These are phyloP conservation scores for Prunus mume DNA, from an alignment of 306 rosid genomes.

Conservation along the genomic window DNA sequence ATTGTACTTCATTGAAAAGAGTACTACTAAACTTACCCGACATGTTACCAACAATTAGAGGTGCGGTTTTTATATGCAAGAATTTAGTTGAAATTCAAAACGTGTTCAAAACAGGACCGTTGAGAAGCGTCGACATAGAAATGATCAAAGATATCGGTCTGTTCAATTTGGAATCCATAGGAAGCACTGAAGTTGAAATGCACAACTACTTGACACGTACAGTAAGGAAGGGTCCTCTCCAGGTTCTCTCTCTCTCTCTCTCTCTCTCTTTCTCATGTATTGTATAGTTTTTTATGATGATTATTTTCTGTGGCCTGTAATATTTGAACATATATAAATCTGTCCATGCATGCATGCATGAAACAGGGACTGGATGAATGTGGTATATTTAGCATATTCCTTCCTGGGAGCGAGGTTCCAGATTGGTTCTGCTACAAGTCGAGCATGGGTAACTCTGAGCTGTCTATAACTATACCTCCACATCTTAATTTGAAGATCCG, in stretches of 20 bases:
- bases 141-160: not conserved
- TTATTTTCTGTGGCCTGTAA: not conserved
- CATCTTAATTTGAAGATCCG: not conserved
- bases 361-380: not conserved
- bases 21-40: not conserved
- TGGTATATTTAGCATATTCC: not conserved
- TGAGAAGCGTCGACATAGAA: not conserved
- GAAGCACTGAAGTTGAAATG: not conserved
- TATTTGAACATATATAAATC: not conserved
- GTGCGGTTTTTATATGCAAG: accelerated
- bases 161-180: not conserved
- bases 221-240: no score
- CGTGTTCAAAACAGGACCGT: not conserved
- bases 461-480: not conserved
- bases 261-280: not conserved
- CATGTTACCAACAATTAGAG: no score
- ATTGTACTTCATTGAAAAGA: not conserved
- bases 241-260: no score
- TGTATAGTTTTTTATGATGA: not conserved
- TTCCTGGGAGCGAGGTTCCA: not conserved
- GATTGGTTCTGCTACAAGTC: not conserved
- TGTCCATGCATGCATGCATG: not conserved
- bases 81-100: not conserved
- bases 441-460: not conserved
- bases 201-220: not conserved